Evolutionary conservation across 176 grass and related monocot genomes (phyloP).

Genomic region (Elymus sibiricus): DNA sequence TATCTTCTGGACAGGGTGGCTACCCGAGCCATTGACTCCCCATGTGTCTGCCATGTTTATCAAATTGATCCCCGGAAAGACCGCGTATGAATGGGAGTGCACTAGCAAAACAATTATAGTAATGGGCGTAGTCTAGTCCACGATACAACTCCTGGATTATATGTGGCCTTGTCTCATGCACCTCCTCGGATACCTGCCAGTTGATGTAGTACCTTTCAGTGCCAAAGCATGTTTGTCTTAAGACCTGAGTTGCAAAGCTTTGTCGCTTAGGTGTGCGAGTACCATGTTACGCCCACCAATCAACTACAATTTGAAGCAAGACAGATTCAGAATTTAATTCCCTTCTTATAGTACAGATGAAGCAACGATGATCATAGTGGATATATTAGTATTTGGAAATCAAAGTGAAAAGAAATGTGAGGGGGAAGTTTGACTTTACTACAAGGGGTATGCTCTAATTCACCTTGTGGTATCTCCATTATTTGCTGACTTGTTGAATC

Average conservation of each 20-base stretch:
- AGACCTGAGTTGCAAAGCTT: not conserved
- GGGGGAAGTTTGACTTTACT: too few species aligned
- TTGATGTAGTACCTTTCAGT: not conserved
- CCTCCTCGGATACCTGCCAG: not conserved
- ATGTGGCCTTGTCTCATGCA: not conserved
- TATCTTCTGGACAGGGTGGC: too few species aligned
- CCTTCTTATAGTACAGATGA: not conserved
- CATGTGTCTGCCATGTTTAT: not conserved
- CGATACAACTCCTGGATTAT: not conserved
- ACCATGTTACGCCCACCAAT: conserved; percentile 1
- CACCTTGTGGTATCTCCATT: conserved; percentile 58
- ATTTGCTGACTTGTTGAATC: conserved; percentile 35
- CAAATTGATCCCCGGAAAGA: not conserved
- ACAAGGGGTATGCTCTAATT: not conserved
- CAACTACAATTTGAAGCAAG: not conserved
- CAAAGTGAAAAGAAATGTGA: not conserved
- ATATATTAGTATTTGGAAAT: not conserved
- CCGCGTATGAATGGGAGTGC: not conserved
- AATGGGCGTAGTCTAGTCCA: not conserved
- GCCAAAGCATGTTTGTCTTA: conserved; percentile 1
- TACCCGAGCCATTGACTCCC: not conserved
- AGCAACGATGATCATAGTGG: not conserved
- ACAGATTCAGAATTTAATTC: not conserved
- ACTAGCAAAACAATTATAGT: not conserved
- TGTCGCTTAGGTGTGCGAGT: not conserved